These are phyloP conservation scores for Penicillium nucicola DNA, from an alignment of 495 filamentous ascomycete species.

Conservation along the genomic window DNA sequence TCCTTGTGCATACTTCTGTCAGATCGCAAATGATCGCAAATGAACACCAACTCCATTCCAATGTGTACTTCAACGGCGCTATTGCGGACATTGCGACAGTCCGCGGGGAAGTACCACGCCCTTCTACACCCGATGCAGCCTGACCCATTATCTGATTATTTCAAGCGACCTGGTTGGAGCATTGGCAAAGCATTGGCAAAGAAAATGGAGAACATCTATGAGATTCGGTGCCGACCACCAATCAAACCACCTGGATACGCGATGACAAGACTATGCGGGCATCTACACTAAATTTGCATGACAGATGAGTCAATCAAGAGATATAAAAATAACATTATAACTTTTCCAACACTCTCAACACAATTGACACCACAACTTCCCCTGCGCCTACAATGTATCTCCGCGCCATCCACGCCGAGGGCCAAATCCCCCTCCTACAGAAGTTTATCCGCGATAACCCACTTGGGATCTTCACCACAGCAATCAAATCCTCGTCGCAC, in stretches of 20 bases:
- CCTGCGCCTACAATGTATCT: conserved; percentile 49
- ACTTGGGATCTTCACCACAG: conserved; percentile 53
- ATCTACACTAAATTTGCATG: neutral
- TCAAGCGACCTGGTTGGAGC: too few species aligned
- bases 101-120: too few species aligned
- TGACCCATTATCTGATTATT: too few species aligned
- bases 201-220: too few species aligned
- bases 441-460: conserved; percentile 51
- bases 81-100: too few species aligned
- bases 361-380: neutral
- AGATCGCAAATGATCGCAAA: too few species aligned
- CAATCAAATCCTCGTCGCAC: conserved; percentile 40
- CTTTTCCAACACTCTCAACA: neutral
- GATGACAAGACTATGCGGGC: conserved; percentile 2
- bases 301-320: neutral
- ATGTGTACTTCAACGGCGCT: too few species aligned
- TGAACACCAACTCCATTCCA: too few species aligned
- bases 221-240: conserved; percentile 11
- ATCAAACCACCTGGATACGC: conserved; percentile 4
- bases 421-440: conserved; percentile 33
- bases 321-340: too few species aligned
- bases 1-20: too few species aligned
- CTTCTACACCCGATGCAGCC: too few species aligned
- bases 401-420: conserved; percentile 43
- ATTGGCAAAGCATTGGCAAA: too few species aligned